Base-by-base conservation (phyloP, 2,329 filamentous ascomycete species). In the Sporothrix variecibatus region DNA sequence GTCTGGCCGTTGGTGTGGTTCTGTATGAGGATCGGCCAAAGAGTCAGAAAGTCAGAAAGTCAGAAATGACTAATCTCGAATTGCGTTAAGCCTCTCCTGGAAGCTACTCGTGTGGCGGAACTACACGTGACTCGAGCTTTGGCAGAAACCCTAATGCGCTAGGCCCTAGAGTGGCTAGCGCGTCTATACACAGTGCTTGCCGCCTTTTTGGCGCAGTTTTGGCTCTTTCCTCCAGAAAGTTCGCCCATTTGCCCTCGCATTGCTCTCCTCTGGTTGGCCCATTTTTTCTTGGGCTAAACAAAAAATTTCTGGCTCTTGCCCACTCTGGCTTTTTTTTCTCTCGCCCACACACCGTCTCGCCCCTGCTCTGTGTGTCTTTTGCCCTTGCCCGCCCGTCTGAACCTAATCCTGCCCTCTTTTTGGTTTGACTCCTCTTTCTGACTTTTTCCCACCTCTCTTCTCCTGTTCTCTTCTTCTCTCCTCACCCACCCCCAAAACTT, bases 281-380 rank as follows among this genome's bases (percentile, higher is more conserved):
- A n/a, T 40, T 68, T 34, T 38, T 70, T 26, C 43, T 20, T 71
- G 73, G 56, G 72, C 46, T 58, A 46, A 49, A 67, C 58, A 74
- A 74, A 74, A 75, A 74, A 72, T 56, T 73, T 69, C 65, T 69
- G 65, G 65, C 65, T 69, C 65, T 69, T 51, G 65, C 65, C 65
- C 46, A 69, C 67, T 69, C 65, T 75, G 64, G 28, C 49, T 56
- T 43, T 46, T 71, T 70, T 79, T 80, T 80, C 82, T 85, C 87
- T 82, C 87, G 86, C 86, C 86, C 83, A 83, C 83, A 49, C 38
- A 51, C 58, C 62, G 23, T 71, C 72, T 68, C 73, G 40, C 73
- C 69, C 38, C 31, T 60, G 70, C 70, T 58, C 67, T 75, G 71
- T 69, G 53, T 17, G 9, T 38, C 67, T 12, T 28, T 71, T 64